A percentile compares a stretch with the other conserved stretches of the same genome.
Evolutionary conservation across 805 yeast genomes (phyloP).

Genomic region (Wickerhamiella kurtzmanii): DNA sequence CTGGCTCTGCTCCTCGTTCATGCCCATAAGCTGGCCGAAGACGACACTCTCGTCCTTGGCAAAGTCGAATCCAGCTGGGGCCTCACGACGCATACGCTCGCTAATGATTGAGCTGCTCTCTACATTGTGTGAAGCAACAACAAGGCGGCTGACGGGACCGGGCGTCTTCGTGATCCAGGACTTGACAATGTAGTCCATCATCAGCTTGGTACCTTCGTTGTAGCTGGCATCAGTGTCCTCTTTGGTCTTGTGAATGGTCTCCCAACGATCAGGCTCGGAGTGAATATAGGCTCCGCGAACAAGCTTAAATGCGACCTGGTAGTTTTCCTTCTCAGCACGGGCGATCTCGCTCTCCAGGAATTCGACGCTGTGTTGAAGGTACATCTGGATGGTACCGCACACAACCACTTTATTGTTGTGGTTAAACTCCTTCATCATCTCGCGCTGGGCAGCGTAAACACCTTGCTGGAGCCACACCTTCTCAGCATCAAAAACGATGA

Average conservation of each 20-base stretch:
- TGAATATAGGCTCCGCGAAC: constrained; percentile 95
- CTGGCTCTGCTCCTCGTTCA: constrained; percentile 83
- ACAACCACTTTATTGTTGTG: constrained; percentile 45
- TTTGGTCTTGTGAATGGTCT: constrained; percentile 63
- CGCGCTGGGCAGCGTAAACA: constrained; percentile 79
- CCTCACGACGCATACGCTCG: constrained; percentile 32
- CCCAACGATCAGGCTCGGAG: constrained; percentile 58
- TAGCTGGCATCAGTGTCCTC: constrained; percentile 67
- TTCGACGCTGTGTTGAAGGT: constrained; percentile 55
- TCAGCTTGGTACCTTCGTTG: constrained; percentile 51
- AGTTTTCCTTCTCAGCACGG: constrained; percentile 45
- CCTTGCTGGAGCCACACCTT: constrained; percentile 79
- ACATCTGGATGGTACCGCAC: constrained; percentile 89
- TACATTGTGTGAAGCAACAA: constrained; percentile 83
- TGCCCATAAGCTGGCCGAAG: constrained; percentile 83
- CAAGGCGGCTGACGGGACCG: constrained; percentile 33
- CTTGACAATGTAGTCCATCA: constrained; percentile 44
- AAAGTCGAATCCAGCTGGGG: constrained; percentile 19
- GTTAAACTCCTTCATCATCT: constrained; percentile 62
- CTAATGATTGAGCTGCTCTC: constrained; percentile 66
- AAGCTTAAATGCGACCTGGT: constrained; percentile 72
- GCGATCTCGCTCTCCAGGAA: constrained; percentile 49
- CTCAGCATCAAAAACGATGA: constrained; percentile 75
- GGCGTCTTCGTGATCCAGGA: constrained; percentile 26
- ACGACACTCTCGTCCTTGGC: constrained; percentile 37